Evolutionary conservation across 208 protist genomes (phyloP).

Genomic region (Phytomonas francai): DNA sequence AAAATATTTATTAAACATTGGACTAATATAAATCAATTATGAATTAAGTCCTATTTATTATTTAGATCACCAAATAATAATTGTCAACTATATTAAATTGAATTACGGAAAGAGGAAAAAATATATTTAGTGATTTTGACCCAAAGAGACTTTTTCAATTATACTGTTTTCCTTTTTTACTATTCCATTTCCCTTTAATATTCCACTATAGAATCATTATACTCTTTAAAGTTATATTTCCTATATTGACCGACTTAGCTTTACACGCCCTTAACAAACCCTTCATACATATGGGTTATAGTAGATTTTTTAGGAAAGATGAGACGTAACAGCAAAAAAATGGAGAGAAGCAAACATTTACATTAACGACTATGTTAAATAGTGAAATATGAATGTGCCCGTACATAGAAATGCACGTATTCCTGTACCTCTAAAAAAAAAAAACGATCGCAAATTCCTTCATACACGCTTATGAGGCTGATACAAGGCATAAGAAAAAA

Average conservation of each 20-base stretch:
- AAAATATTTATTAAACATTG: background rate
- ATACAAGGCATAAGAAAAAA: background rate
- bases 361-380: background rate
- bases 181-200: background rate
- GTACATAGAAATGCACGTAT: background rate
- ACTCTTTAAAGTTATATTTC: background rate
- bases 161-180: background rate
- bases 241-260: background rate
- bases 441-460: background rate
- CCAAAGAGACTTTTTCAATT: background rate
- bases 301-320: background rate
- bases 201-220: background rate
- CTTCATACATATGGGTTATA: background rate
- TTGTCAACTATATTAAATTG: background rate
- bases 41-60: background rate
- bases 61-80: background rate
- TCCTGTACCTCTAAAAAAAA: background rate
- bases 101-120: background rate
- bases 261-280: background rate
- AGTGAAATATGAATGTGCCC: background rate
- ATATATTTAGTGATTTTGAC: background rate
- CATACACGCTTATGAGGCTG: background rate
- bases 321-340: background rate
- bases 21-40: background rate
- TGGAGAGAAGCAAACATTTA: background rate